Conservation (phyloP, 1,284 basidiomycete species). For the Amylostereum chailletii region DNA sequence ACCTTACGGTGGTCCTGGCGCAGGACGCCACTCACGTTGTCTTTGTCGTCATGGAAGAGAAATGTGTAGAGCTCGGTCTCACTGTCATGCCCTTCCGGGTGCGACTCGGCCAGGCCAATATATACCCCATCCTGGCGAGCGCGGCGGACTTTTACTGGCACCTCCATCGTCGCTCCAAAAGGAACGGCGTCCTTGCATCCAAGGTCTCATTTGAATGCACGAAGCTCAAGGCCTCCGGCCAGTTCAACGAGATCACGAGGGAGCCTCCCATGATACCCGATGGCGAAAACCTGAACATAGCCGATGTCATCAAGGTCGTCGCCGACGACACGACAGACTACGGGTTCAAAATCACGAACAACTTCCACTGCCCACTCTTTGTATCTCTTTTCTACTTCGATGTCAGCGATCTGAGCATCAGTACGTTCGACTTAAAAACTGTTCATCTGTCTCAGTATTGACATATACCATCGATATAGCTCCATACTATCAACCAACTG, state of each 20-base stretch:
- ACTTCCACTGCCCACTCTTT: conserved; percentile 19
- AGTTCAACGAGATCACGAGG: not conserved
- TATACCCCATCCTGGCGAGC: not conserved
- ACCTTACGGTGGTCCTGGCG: not conserved
- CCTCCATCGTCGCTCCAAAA: conserved; percentile 16
- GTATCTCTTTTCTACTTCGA: conserved; percentile 29
- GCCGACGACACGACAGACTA: conserved; percentile 9
- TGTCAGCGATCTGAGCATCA: conserved; percentile 21
- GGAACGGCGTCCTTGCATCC: not conserved
- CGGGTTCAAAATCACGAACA: conserved; percentile 23
- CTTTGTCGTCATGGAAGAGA: not conserved
- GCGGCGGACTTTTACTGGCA: conserved; percentile 10
- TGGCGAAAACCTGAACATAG: not conserved
- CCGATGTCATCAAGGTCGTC: not conserved
- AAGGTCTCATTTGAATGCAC: not conserved
- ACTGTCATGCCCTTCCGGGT: not conserved
- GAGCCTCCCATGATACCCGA: too few species aligned
- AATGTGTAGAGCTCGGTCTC: not conserved
- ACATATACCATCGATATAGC: not conserved
- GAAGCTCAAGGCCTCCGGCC: not conserved
- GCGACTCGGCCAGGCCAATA: not conserved
- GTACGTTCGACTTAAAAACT: conserved; percentile 7
- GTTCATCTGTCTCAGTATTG: not conserved
- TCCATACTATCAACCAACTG: not conserved
- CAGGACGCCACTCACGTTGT: not conserved